These are phyloP conservation scores for Plasmodium falciparum DNA, from an alignment of 169 alveolate species.

Conservation along the genomic window DNA sequence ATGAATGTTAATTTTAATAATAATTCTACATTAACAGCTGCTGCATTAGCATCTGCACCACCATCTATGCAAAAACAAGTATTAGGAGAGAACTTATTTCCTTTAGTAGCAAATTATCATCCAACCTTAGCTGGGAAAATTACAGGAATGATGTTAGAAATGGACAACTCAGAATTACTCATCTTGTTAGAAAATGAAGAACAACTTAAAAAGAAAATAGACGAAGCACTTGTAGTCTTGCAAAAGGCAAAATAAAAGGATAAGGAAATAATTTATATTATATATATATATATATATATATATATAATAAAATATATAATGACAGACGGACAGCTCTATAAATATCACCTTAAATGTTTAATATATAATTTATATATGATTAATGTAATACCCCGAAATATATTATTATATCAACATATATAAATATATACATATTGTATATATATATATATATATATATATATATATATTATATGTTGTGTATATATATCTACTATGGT, in stretches of 20 bases:
- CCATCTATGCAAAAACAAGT: constrained; percentile 94
- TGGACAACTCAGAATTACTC: constrained; percentile 95
- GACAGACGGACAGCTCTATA: no score
- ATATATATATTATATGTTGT: not conserved
- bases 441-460: not conserved
- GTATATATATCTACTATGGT: not conserved
- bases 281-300: not conserved
- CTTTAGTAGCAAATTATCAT: constrained; percentile 92
- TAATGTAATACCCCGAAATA: not conserved
- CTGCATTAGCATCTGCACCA: constrained; percentile 89
- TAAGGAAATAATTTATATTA: not conserved
- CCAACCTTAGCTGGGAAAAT: constrained; percentile 96
- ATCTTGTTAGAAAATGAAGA: constrained; percentile 91
- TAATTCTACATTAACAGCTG: constrained; percentile 85
- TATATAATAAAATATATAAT: not conserved
- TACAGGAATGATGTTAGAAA: constrained; percentile 97
- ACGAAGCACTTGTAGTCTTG: constrained; percentile 93
- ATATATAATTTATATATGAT: not conserved
- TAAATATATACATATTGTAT: not conserved
- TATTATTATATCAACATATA: not conserved
- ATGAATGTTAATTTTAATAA: constrained; percentile 73
- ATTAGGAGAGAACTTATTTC: constrained; percentile 95
- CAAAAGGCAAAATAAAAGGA: constrained; percentile 83
- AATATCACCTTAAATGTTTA: no score
- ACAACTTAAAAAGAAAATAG: constrained; percentile 93